Conservation (phyloP, 2,329 filamentous ascomycete species). For the Arthroderma sp. region DNA sequence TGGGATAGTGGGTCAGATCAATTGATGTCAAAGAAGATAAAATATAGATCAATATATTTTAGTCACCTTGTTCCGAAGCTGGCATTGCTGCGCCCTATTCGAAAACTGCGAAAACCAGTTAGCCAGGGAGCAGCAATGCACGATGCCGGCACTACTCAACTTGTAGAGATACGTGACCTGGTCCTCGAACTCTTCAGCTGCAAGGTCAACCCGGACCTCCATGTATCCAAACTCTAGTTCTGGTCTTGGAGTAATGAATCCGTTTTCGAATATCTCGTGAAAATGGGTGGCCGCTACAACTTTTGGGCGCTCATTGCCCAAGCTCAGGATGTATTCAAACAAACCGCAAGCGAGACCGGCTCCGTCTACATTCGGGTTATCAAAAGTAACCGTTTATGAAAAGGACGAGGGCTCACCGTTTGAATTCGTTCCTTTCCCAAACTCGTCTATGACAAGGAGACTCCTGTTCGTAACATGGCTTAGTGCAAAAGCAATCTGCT, state of each 20-base stretch:
- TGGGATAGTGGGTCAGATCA: conserved; percentile 14
- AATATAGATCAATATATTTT: conserved; percentile 8
- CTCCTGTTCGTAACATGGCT: conserved; percentile 62
- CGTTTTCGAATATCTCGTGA: conserved; percentile 43
- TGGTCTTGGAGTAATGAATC: conserved; percentile 35
- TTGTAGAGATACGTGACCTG: conserved; percentile 58
- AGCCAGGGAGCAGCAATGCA: not conserved
- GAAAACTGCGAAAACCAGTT: conserved; percentile 27
- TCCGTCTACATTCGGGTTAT: conserved; percentile 35
- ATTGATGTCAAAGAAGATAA: conserved; percentile 1
- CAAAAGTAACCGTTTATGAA: not conserved
- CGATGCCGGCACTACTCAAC: conserved; percentile 12
- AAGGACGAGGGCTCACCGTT: conserved; percentile 26
- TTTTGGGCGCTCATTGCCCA: conserved; percentile 40
- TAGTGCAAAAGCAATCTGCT: conserved; percentile 68
- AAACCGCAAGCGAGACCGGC: conserved; percentile 51
- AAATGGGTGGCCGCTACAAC: conserved; percentile 52
- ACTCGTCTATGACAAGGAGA: conserved; percentile 84
- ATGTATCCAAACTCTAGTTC: conserved; percentile 44
- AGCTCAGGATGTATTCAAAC: conserved; percentile 42
- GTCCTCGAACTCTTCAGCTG: conserved; percentile 32
- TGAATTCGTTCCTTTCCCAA: conserved; percentile 57
- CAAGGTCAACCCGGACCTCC: conserved; percentile 37
- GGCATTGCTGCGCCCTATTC: conserved; percentile 54
- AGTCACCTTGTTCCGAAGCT: conserved; percentile 63